Base-by-base conservation (phyloP, 2,329 filamentous ascomycete species). In the Thelonectria olida region DNA sequence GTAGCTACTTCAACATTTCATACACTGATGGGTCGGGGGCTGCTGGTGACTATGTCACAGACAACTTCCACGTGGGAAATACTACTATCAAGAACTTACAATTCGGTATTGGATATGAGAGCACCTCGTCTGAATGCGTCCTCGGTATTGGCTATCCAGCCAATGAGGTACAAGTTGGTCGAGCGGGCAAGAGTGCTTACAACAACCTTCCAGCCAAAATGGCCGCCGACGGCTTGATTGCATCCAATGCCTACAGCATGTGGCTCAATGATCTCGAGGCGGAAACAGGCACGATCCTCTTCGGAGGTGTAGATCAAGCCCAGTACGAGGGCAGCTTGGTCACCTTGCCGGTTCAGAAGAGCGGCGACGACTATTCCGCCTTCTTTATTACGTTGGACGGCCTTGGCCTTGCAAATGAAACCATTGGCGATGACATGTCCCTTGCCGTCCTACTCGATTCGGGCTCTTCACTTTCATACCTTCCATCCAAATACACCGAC, bases 21-120 rank as follows among this genome's bases (percentile, higher is more conserved):
- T 97, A 97, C 67, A 90, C 91, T 39, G 93, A 97, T 76, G 92
- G 92, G 45, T 91, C 91, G 0, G 88, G 88, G 5, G 91, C 93
- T 1, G 75, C 80, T 1, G 93, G 94, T 31, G 91, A 96, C 76
- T 97, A 97, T 74, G 92, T 88, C 2, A 88, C 85, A 5, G 94
- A 97, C 72, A 90, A 84, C 0, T 79, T 97, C 58, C 79, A 77
- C 5, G 80, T 93, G 54, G 88, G 85, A 12, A 80, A 79, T 20
- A 75, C 82, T 27, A 82, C 76, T 1, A 67, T 93, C 28, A 65
- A 80, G 4, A 76, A 80, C 57, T 79, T 93, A 56, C 90, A 93
- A 70, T 92, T 94, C 68, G 91, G 91, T 62, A 82, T 94, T 63
- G 91, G 91, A 41, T 92, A 93, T 72, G 73, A 72, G 7, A 88